phyloP scores from a whole-genome alignment of 2,329 filamentous ascomycete species.

The Scortechinia acanthostroma region DNA sequence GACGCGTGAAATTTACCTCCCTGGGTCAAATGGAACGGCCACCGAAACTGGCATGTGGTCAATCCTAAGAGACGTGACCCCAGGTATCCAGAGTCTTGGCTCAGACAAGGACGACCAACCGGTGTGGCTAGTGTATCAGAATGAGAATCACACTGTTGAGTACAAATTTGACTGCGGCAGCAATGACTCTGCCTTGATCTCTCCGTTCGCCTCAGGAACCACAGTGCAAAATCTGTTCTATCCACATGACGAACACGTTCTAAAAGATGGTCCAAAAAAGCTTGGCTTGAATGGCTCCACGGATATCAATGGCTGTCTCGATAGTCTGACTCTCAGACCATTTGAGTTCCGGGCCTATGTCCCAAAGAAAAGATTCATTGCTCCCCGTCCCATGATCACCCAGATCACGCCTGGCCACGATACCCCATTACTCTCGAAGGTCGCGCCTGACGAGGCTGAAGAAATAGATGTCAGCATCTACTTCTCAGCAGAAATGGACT shows the following conservation, averaged over 20 bases:
- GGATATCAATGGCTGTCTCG: constrained; percentile 38
- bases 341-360: constrained; percentile 53
- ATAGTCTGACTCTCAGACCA: constrained; percentile 34
- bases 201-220: constrained; percentile 40
- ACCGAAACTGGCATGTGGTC: constrained; percentile 50
- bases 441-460: not conserved
- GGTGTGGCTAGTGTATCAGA: constrained; percentile 34
- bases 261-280: constrained; percentile 33
- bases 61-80: constrained; percentile 34
- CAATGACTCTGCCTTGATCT: constrained; percentile 35
- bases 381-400: constrained; percentile 45
- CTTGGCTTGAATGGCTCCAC: constrained; percentile 36
- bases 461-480: constrained; percentile 40
- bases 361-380: constrained; percentile 37
- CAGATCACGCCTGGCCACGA: constrained; percentile 48
- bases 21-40: constrained; percentile 35
- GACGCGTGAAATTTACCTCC: constrained; percentile 35
- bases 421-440: constrained; percentile 36
- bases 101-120: constrained; percentile 30
- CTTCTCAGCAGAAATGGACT: constrained; percentile 56
- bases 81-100: constrained; percentile 39
- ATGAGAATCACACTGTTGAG: constrained; percentile 33
- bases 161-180: constrained; percentile 45
- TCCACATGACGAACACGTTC: constrained; percentile 45
- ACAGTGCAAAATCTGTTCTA: constrained; percentile 54